Evolutionary conservation across 768 basidiomycete species (phyloP).

Genomic region (Lentinula boryana): DNA sequence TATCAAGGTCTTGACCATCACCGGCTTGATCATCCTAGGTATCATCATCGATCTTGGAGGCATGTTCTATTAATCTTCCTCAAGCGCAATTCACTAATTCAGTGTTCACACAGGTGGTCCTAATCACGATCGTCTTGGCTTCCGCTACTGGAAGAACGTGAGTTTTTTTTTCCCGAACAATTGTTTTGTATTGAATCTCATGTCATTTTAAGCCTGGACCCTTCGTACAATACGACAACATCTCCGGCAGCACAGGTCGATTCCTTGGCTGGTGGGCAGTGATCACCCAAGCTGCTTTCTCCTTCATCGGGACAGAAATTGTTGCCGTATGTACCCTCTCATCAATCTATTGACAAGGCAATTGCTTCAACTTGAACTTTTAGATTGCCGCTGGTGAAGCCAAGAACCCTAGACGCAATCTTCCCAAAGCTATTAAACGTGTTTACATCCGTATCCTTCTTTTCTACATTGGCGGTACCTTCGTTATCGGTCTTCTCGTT

Average conservation of each 20-base stretch:
- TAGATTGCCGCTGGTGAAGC: constrained; percentile 88
- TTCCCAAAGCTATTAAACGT: constrained; percentile 59
- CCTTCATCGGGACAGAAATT: constrained; percentile 91
- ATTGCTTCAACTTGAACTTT: background rate
- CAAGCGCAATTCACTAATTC: background rate
- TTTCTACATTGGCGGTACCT: constrained; percentile 66
- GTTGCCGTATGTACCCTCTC: constrained; percentile 59
- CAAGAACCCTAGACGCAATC: constrained; percentile 68
- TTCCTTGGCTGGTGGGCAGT: constrained; percentile 68
- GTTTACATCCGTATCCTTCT: constrained; percentile 81
- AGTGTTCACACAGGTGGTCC: constrained; percentile 59
- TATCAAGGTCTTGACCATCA: constrained; percentile 87
- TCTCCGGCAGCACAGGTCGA: constrained; percentile 62
- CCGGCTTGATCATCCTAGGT: constrained; percentile 63
- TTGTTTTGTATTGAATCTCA: constrained; percentile 63
- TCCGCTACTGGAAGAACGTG: constrained; percentile 17
- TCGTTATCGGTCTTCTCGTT: constrained; percentile 79
- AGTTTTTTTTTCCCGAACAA: background rate
- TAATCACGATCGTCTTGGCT: constrained; percentile 57
- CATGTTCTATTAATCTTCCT: constrained; percentile 11
- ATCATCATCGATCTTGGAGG: constrained; percentile 79
- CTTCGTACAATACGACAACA: constrained; percentile 65
- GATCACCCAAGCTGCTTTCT: constrained; percentile 87
- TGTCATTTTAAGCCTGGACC: constrained; percentile 81
- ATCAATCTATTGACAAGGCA: no score